phyloP scores from a whole-genome alignment of 495 filamentous ascomycete genomes.

The Penicillium riverlandense region DNA sequence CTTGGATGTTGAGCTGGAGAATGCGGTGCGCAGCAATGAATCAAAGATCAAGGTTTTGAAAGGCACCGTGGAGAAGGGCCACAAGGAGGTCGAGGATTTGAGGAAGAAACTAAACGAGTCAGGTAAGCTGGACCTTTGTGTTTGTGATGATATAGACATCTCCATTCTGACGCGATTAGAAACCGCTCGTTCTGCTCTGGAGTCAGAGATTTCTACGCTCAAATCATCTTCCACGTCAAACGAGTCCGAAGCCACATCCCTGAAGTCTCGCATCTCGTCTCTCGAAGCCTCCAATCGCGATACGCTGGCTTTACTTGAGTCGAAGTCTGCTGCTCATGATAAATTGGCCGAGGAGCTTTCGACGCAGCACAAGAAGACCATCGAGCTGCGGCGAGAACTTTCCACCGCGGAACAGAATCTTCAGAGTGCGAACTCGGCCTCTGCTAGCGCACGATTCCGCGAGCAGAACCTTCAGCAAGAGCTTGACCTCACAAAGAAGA shows the following conservation, averaged over 20 bases:
- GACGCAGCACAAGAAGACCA: constrained; percentile 76
- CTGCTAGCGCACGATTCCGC: constrained; percentile 72
- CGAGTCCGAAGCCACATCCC: constrained; percentile 64
- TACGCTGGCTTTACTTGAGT: constrained; percentile 77
- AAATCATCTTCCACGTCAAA: constrained; percentile 70
- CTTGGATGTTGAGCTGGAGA: constrained; percentile 87
- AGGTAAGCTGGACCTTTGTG: constrained; percentile 44
- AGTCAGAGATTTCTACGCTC: constrained; percentile 73
- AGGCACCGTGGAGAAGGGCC: constrained; percentile 67
- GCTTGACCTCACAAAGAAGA: constrained; percentile 74
- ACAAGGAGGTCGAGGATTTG: constrained; percentile 70
- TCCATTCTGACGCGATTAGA: constrained; percentile 32
- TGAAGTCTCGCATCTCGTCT: constrained; percentile 72
- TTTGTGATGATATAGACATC: not conserved
- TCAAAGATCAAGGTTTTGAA: constrained; percentile 75
- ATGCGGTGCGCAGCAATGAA: constrained; percentile 71
- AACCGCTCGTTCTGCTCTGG: constrained; percentile 55
- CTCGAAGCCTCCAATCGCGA: constrained; percentile 90
- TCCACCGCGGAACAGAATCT: constrained; percentile 71
- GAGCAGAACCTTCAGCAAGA: constrained; percentile 86
- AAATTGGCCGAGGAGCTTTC: constrained; percentile 78
- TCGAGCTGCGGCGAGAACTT: constrained; percentile 74
- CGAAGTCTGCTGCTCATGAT: constrained; percentile 82
- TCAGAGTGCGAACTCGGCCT: constrained; percentile 70
- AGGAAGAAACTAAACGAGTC: constrained; percentile 72